These are phyloP conservation scores for Aspergillus campestris DNA, from an alignment of 495 filamentous ascomycete genomes.

Conservation along the genomic window DNA sequence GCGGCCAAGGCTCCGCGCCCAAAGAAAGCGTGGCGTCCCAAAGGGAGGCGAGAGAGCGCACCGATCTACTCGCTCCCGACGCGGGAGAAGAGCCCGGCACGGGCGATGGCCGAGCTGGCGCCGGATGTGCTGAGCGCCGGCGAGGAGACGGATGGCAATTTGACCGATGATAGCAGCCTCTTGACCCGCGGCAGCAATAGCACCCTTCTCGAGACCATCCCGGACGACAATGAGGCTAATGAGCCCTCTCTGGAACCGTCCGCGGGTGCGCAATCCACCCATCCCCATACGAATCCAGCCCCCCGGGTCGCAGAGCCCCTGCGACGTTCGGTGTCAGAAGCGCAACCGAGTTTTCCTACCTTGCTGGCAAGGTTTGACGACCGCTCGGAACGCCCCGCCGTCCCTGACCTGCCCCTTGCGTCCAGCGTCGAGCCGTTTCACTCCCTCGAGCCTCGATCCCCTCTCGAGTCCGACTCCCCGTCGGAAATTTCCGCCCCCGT, in stretches of 20 bases:
- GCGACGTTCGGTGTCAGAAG: conserved; percentile 26
- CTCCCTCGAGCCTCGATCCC: conserved; percentile 38
- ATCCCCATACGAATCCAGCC: conserved; percentile 3
- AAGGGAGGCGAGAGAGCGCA: conserved; percentile 38
- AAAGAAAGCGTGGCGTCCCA: conserved; percentile 64
- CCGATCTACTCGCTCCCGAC: conserved; percentile 7
- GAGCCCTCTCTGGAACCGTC: background rate
- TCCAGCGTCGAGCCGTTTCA: conserved; percentile 55
- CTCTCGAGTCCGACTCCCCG: conserved; percentile 7
- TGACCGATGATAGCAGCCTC: conserved; percentile 30
- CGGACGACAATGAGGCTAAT: conserved; percentile 16
- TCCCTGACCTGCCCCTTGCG: conserved; percentile 33
- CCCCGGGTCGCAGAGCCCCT: conserved; percentile 12
- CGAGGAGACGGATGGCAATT: conserved; percentile 31
- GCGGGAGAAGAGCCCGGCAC: conserved; percentile 5
- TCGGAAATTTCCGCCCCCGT: conserved; percentile 17
- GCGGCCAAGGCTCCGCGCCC: conserved; percentile 54
- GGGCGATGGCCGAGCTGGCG: conserved; percentile 9
- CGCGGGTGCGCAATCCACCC: no score
- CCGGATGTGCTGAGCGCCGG: conserved; percentile 23
- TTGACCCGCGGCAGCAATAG: conserved; percentile 21
- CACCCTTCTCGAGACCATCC: conserved; percentile 18
- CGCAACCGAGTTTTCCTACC: conserved; percentile 36
- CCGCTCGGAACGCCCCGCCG: conserved; percentile 18
- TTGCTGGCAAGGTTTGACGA: conserved; percentile 38